Base-by-base conservation (phyloP, 208 protist genomes). In the Borovskyia barvae region DNA sequence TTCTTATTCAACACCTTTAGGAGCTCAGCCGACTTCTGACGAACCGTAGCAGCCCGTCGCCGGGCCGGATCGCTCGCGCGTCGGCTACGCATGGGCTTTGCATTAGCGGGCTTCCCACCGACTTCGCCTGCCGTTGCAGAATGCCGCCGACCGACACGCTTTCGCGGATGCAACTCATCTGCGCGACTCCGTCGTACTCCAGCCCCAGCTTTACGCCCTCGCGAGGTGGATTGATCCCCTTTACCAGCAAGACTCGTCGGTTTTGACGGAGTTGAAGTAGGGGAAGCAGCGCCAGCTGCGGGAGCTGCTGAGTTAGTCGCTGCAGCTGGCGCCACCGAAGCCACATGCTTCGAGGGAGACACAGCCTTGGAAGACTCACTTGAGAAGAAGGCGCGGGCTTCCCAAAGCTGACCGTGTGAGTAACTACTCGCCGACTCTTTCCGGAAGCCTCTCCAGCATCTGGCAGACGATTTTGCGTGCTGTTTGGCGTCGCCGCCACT, bases 81-180 rank as follows among this genome's bases (percentile, higher is more conserved):
- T 20, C 63, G 63, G 20, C 63, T 28, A 39, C 63, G 63, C 53
- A 69, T 69, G n/a, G 63, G 52, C 47, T 54, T 42, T 7, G 60
- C 52, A 5, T 25, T 28, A 14, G 33, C 9, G 8, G n/a, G n/a
- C n/a, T n/a, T n/a, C n/a, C n/a, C n/a, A n/a, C n/a, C n/a, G n/a
- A n/a, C n/a, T n/a, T n/a, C n/a, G n/a, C 37, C 48, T 59, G 26
- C 6, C 42, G 28, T 30, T 48, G 25, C 40, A 24, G 26, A 48
- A 39, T 5, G 53, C 53, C 28, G 46, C 48, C 1, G 53, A 48
- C 5, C n/a, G n/a, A n/a, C n/a, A n/a, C n/a, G n/a, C n/a, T n/a
- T n/a, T n/a, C n/a, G n/a, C n/a, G n/a, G n/a, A n/a, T n/a, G n/a
- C n/a, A n/a, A n/a, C n/a, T n/a, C n/a, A n/a, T n/a, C n/a, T n/a